phyloP scores from a whole-genome alignment of 371 early-diverging fungal genomes.

The Mucor racemosus region DNA sequence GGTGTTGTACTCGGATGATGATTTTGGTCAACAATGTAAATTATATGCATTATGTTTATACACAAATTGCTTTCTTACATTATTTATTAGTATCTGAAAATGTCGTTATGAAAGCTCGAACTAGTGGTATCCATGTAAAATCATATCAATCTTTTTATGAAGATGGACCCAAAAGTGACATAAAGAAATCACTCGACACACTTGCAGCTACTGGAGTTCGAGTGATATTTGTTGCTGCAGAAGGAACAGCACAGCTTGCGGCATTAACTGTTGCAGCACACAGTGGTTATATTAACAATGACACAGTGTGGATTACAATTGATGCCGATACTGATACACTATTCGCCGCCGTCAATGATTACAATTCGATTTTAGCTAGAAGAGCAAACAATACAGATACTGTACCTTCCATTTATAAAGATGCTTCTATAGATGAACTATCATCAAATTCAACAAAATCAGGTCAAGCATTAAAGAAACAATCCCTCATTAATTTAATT shows the following conservation, averaged over 20 bases:
- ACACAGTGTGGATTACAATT: constrained; percentile 47
- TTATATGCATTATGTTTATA: neutral
- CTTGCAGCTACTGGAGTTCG: constrained; percentile 49
- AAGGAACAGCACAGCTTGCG: constrained; percentile 44
- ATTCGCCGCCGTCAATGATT: constrained; percentile 22
- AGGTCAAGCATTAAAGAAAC: constrained; percentile 10
- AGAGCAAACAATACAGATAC: constrained; percentile 22
- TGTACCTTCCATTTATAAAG: constrained; percentile 13
- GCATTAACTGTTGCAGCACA: constrained; percentile 46
- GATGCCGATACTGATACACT: constrained; percentile 27
- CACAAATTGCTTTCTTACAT: neutral
- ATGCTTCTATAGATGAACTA: neutral
- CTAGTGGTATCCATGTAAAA: constrained; percentile 45
- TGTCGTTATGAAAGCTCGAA: constrained; percentile 44
- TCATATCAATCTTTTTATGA: constrained; percentile 55
- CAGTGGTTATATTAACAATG: constrained; percentile 45
- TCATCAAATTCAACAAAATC: neutral
- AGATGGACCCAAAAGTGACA: constrained; percentile 49
- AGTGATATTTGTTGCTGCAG: constrained; percentile 57
- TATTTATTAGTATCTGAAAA: constrained; percentile 52
- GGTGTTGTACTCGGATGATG: constrained; percentile 57
- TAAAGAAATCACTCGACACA: constrained; percentile 43
- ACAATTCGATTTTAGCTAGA: constrained; percentile 31
- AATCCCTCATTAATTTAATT: constrained; percentile 14
- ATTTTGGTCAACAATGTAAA: constrained; percentile 59